phyloP scores from a whole-genome alignment of 768 basidiomycete genomes.

The Lactarius deliciosus region DNA sequence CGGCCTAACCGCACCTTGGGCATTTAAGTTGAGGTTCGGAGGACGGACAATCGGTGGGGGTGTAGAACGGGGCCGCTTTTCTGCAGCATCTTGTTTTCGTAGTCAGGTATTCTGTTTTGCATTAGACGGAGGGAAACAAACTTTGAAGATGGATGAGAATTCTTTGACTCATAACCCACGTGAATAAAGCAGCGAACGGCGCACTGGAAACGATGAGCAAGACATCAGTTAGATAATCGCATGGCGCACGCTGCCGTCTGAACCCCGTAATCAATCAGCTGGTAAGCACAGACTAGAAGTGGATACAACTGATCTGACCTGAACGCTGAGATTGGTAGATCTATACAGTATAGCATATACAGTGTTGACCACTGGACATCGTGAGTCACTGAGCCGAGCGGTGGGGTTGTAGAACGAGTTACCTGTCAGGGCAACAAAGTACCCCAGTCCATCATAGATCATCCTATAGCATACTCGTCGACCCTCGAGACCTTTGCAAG shows the following conservation, averaged over 20 bases:
- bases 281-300: background rate
- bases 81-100: slow-evolving; percentile 29
- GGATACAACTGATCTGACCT: slow-evolving; percentile 15
- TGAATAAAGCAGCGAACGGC: slow-evolving; percentile 34
- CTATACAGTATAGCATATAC: slow-evolving; percentile 34
- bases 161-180: slow-evolving; percentile 40
- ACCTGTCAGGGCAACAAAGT: slow-evolving; percentile 56
- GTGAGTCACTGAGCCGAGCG: background rate
- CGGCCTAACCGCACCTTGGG: background rate
- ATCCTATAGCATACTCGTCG: slow-evolving; percentile 42
- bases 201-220: background rate
- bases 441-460: slow-evolving; percentile 67
- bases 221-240: background rate
- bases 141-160: slow-evolving; percentile 39
- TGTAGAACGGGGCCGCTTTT: slow-evolving; percentile 9
- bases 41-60: background rate
- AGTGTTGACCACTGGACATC: slow-evolving; percentile 30
- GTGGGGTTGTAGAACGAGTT: background rate
- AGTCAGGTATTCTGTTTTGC: background rate
- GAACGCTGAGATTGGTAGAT: slow-evolving; percentile 23
- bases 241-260: slow-evolving; percentile 20
- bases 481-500: background rate
- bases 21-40: background rate
- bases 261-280: background rate
- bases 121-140: slow-evolving; percentile 20